These are phyloP conservation scores for Prunus davidiana DNA, from an alignment of 306 rosid species.

Conservation along the genomic window DNA sequence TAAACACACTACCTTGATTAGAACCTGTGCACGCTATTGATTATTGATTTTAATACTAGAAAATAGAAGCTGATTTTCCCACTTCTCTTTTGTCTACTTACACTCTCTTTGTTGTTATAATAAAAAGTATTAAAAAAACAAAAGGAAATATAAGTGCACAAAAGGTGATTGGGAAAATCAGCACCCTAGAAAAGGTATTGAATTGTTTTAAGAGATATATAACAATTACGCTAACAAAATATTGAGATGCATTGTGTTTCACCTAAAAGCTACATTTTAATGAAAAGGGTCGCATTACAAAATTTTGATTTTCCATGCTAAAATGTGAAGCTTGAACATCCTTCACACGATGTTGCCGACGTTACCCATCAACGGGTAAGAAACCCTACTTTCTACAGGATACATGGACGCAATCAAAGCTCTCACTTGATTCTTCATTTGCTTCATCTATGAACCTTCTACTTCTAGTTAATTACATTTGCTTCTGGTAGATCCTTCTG, in stretches of 20 bases:
- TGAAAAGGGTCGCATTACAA: background rate
- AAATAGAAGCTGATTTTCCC: no score
- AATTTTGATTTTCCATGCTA: background rate
- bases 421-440: background rate
- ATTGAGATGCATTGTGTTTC: background rate
- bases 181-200: rapidly evolving
- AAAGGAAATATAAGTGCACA: rapidly evolving
- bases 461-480: conserved; percentile 11
- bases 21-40: no score
- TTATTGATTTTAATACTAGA: no score
- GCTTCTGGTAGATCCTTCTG: conserved; percentile 70
- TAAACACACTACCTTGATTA: no score
- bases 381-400: background rate
- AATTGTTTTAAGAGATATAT: no score
- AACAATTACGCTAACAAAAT: no score
- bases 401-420: background rate
- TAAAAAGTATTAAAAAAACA: no score
- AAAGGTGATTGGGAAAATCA: no score
- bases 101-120: no score
- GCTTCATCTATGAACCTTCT: background rate
- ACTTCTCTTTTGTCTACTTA: no score
- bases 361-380: background rate
- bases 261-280: background rate
- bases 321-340: background rate
- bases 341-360: background rate